A percentile compares a stretch with the other conserved stretches of the same genome.
phyloP scores from a whole-genome alignment of 225 moss, liverwort and hornwort genomes.

The Lunularia cruciata region DNA sequence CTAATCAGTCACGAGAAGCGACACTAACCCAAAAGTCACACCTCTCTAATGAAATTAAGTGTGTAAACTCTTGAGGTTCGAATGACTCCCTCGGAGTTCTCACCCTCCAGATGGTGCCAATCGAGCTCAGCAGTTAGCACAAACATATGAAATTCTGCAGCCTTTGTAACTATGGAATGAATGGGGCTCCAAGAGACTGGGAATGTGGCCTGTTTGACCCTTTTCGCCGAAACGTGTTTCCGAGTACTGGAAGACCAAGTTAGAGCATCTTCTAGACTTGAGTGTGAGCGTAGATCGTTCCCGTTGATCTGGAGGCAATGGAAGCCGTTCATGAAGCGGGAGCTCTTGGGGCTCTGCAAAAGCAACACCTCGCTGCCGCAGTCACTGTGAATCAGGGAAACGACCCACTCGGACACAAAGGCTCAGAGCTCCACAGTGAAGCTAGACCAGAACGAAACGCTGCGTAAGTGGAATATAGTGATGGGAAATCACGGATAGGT shows the following conservation, averaged over 20 bases:
- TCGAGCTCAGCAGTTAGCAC: too few relatives aligned
- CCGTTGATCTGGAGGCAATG: not conserved
- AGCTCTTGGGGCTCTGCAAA: conserved; percentile 1
- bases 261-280: not conserved
- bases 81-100: too few relatives aligned
- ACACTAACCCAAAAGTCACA: too few relatives aligned
- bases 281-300: not conserved
- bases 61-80: too few relatives aligned
- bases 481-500: not conserved
- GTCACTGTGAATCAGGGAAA: not conserved
- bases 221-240: not conserved
- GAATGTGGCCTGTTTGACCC: too few relatives aligned
- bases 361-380: conserved; percentile 7
- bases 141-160: too few relatives aligned
- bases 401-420: conserved; percentile 13
- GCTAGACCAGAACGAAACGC: not conserved
- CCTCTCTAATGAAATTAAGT: too few relatives aligned
- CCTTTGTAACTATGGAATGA: too few relatives aligned
- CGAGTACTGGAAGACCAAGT: not conserved
- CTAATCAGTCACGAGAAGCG: too few relatives aligned
- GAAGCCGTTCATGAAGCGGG: not conserved
- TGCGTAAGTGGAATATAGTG: not conserved
- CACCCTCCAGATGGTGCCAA: too few relatives aligned
- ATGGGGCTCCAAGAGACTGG: too few relatives aligned
- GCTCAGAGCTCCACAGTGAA: conserved; percentile 18